These are phyloP conservation scores for Schwanniomyces pseudopolymorphus DNA, from an alignment of 805 yeast species.

Conservation along the genomic window DNA sequence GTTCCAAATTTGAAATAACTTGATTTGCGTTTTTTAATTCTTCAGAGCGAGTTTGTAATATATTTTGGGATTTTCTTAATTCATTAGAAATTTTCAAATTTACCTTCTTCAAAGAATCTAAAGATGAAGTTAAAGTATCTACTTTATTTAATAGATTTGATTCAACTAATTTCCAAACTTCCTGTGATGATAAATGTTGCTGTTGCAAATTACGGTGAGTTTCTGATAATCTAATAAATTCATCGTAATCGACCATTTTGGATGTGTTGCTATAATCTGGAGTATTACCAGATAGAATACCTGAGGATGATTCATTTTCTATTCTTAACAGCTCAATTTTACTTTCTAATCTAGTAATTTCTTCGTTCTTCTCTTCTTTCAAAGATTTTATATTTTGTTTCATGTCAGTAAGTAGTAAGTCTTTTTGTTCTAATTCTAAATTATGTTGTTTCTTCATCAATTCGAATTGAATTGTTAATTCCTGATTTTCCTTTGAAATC, in stretches of 20 bases:
- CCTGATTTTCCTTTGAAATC: conserved; percentile 24
- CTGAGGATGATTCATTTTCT: conserved; percentile 50
- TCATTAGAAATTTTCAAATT: conserved; percentile 34
- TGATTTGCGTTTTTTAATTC: conserved; percentile 8
- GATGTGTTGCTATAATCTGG: conserved; percentile 10
- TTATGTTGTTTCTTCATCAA: conserved; percentile 26
- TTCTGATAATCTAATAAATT: conserved; percentile 40
- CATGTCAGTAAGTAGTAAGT: conserved; percentile 27
- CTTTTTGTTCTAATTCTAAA: conserved; percentile 36
- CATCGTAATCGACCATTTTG: conserved; percentile 31
- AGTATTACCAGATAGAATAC: neutral
- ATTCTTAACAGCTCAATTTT: conserved; percentile 68
- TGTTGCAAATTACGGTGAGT: conserved; percentile 60
- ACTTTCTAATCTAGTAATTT: conserved; percentile 60
- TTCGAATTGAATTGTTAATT: conserved; percentile 32
- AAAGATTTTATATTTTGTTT: conserved; percentile 27
- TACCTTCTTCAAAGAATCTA: conserved; percentile 29
- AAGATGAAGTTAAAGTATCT: conserved; percentile 27
- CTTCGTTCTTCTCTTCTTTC: conserved; percentile 41
- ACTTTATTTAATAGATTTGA: conserved; percentile 55
- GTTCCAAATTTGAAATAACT: conserved; percentile 21
- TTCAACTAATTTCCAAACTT: conserved; percentile 83
- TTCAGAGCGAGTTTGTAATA: conserved; percentile 11
- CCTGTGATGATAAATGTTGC: conserved; percentile 74
- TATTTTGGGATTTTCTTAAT: conserved; percentile 22